Base-by-base conservation (phyloP, 345 rosid species). In the Gossypium raimondii region DNA sequence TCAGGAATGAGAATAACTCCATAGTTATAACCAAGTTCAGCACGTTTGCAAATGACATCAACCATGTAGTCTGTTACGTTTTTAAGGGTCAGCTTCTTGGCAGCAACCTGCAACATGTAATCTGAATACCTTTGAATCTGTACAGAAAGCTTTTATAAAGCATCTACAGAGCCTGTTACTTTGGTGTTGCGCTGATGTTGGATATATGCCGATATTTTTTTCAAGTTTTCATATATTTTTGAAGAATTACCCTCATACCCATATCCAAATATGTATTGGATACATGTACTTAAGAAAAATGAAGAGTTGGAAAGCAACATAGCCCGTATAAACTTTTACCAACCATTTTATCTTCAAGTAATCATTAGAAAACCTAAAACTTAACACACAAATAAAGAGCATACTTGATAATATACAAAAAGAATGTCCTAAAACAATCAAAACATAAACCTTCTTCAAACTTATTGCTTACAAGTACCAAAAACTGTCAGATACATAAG, bases 1-100 rank as follows among this genome's bases (percentile, higher is more conserved):
- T 95, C 99, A 17, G 98, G 99, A 81, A 95, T 83, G 75, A 95
- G 98, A 68, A 93, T 80, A 76, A 93, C 99, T 70, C 99, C 99
- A 22, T 95, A 93, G 78, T 95, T 93, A 79, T 89, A 93, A 64
- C 93, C 94, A 75, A 81, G 82, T 63, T 80, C 85, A n/a, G 89
- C 83, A 24, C 98, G 94, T 78, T 88, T 95, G 78, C 88, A 89
- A 75, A 95, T 79, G 43, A 93, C 81, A 79, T 91, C 92, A 51
- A 91, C 98, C 11, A 95, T 91, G 82, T 93, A 84, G 76, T 90
- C 97, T 2, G 97, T 93, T 48, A 95, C 99, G 76, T 83, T 89
- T 86, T 95, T 95, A 78, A 95, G 86, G 0, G 94, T 91, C 63
- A 73, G 87, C 79, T 90, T 90, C 86, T 89, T 88, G 62, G 90